Evolutionary conservation across 164 flowering plant genomes (phyloP).

Genomic region (Tinospora cordifolia): DNA sequence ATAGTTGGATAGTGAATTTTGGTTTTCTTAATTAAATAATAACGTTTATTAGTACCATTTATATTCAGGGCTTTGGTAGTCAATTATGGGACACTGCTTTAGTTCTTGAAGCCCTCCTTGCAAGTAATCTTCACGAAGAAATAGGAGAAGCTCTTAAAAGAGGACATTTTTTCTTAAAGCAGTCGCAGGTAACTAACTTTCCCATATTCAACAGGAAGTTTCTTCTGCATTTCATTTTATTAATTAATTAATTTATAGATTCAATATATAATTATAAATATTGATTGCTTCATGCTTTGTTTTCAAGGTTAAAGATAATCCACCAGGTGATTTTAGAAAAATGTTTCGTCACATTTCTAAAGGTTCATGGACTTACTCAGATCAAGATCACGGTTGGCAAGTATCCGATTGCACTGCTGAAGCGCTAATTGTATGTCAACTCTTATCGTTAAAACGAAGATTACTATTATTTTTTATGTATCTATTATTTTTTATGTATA

Average conservation of each 20-base stretch:
- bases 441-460: too few relatives aligned
- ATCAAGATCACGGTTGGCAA: conserved; percentile 73
- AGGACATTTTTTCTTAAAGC: conserved; percentile 34
- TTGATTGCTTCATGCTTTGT: too few relatives aligned
- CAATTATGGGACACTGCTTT: conserved; percentile 41
- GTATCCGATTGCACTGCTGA: conserved; percentile 92
- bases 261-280: not conserved
- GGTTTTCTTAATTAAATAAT: too few relatives aligned
- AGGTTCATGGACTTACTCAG: conserved; percentile 94
- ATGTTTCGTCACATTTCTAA: conserved; percentile 85
- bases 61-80: conserved; percentile 20
- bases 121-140: conserved; percentile 29
- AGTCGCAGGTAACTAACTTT: conserved; percentile 41
- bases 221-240: too few relatives aligned
- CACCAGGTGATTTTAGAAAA: conserved; percentile 46
- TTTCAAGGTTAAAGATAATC: too few relatives aligned
- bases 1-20: too few relatives aligned
- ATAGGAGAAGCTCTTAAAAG: conserved; percentile 24
- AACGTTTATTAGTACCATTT: too few relatives aligned
- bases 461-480: too few relatives aligned
- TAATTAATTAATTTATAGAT: not conserved
- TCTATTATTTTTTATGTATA: too few relatives aligned
- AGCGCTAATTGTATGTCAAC: conserved; percentile 63
- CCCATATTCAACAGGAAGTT: too few relatives aligned
- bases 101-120: conserved; percentile 33